Evolutionary conservation across 148 eudicot species (phyloP).

Genomic region (Heliosperma pusillum): DNA sequence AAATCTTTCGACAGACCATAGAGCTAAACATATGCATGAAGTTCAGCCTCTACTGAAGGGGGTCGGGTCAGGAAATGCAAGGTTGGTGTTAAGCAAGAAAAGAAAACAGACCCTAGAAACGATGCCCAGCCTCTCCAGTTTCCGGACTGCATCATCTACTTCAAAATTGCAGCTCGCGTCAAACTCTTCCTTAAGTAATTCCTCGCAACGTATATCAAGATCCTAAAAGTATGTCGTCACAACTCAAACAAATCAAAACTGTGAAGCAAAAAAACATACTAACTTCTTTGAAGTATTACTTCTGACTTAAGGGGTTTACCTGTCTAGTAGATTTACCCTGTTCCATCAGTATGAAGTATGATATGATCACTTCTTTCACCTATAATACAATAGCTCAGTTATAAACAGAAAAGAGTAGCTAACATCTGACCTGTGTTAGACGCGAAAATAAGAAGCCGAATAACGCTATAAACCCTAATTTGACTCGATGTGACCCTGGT

Average conservation of each 20-base stretch:
- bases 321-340: constrained; percentile 83
- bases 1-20: no score
- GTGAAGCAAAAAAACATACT: not conserved
- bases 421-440: no score
- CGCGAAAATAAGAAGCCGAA: no score
- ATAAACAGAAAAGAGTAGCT: not conserved
- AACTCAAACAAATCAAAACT: constrained; percentile 5
- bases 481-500: no score
- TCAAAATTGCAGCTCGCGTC: constrained; percentile 80
- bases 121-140: constrained; percentile 85
- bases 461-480: no score
- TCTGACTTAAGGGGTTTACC: constrained; percentile 35
- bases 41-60: no score
- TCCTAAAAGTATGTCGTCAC: constrained; percentile 46
- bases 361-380: constrained; percentile 91
- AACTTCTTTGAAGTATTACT: not conserved
- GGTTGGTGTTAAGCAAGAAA: no score
- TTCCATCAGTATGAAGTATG: constrained; percentile 90
- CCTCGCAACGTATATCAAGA: constrained; percentile 81
- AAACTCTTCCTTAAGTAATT: constrained; percentile 81
- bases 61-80: no score
- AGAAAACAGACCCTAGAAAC: constrained; percentile 66
- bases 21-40: no score
- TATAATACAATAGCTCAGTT: constrained; percentile 28
- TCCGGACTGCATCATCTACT: constrained; percentile 87